Conservation (phyloP, 192 early-diverging fungal species). For the Coemansia sp. region DNA sequence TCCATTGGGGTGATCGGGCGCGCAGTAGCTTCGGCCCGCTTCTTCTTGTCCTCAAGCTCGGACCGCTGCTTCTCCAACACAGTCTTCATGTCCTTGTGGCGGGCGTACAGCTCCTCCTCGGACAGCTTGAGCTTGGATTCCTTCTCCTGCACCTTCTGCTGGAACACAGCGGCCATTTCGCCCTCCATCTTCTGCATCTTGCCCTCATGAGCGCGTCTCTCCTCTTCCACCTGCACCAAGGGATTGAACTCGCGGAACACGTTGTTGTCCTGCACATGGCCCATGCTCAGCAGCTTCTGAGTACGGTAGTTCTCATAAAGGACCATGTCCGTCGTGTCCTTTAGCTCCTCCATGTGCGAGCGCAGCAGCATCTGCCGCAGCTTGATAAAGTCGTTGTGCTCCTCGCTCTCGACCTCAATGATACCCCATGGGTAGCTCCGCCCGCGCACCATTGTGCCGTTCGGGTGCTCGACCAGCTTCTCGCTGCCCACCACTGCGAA, state of each 20-base stretch:
- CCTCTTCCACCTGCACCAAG: constrained; percentile 83
- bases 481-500: constrained; percentile 95
- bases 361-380: constrained; percentile 88
- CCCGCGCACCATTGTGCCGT: constrained; percentile 85
- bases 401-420: constrained; percentile 96
- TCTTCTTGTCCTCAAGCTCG: constrained; percentile 96
- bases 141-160: constrained; percentile 98
- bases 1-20: constrained; percentile 52
- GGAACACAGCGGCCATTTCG: constrained; percentile 99
- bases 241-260: constrained; percentile 82
- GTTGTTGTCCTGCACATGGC: constrained; percentile 75
- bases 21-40: constrained; percentile 65
- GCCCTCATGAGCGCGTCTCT: constrained; percentile 86
- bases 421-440: constrained; percentile 92
- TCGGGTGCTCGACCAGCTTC: constrained; percentile 74
- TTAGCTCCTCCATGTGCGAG: constrained; percentile 97
- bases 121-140: constrained; percentile 96
- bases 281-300: constrained; percentile 85
- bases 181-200: constrained; percentile 98
- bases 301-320: constrained; percentile 97
- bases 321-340: constrained; percentile 86
- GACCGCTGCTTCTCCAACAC: constrained; percentile 89
- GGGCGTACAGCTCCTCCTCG: constrained; percentile 94
- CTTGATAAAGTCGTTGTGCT: constrained; percentile 95
- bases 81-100: constrained; percentile 98